These are phyloP conservation scores for Cucurbita maxima DNA, from an alignment of 306 rosid genomes.

Conservation along the genomic window DNA sequence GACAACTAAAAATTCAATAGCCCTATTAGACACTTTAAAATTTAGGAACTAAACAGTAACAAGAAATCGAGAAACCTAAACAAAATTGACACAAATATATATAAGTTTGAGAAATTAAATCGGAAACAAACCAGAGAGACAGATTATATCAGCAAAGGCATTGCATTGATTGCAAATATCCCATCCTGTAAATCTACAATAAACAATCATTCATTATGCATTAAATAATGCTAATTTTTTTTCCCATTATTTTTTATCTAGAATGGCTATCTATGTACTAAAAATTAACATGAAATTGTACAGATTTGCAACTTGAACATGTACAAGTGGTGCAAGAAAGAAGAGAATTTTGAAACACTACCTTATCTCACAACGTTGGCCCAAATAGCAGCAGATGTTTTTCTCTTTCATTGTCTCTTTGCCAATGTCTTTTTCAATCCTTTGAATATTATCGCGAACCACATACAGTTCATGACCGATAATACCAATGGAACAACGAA, in stretches of 20 bases:
- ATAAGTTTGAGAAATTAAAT: too few relatives aligned
- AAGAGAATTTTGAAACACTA: not conserved
- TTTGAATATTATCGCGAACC: conserved; percentile 72
- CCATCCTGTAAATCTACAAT: not conserved
- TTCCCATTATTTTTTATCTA: not conserved
- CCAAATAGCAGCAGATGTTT: not conserved
- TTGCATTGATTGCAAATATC: not conserved
- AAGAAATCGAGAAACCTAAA: too few relatives aligned
- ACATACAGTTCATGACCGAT: conserved; percentile 70
- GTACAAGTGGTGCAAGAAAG: not conserved
- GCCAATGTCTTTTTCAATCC: conserved; percentile 84
- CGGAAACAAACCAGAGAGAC: not conserved
- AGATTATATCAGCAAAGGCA: not conserved
- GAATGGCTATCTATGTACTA: not conserved
- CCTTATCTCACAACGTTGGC: not conserved
- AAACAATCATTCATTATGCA: not conserved
- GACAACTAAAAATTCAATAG: too few relatives aligned
- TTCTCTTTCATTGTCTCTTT: conserved; percentile 25
- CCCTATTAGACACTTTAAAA: too few relatives aligned
- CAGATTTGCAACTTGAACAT: not conserved
- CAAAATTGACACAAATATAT: too few relatives aligned
- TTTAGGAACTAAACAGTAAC: too few relatives aligned
- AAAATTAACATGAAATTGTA: not conserved
- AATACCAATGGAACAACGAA: conserved; percentile 50
- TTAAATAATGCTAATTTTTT: not conserved